Base-by-base conservation (phyloP, 2,329 filamentous ascomycete genomes). In the Pestalotiopsis sp. region DNA sequence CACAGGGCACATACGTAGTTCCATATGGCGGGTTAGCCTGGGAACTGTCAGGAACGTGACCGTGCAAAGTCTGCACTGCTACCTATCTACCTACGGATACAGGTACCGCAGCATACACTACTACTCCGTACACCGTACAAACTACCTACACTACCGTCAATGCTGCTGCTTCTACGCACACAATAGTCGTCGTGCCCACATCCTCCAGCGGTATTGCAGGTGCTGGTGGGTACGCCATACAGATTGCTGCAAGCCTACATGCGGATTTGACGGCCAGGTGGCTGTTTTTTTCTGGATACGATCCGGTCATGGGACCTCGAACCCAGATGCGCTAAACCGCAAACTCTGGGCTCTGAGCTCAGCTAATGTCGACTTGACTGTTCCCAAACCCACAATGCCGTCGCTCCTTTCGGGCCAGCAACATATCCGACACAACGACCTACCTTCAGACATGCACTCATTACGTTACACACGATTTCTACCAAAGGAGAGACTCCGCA, bases 231-330 rank as follows among this genome's bases (percentile, higher is more conserved):
- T 67, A 67, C 66, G 36, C 27, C 17, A n/a, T 17, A 36, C 66
- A 67, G 57, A 36, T 67, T 67, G 57, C 66, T 62, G 66, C 66
- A 45, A 63, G 66, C 25, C 23, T 52, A 31, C 40, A 31, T 23
- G 57, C 66, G 66, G 23, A 67, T 62, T 66, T 56, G 41, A 67
- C 59, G 57, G 36, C 66, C 45, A 56, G 59, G 66, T 67, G 66
- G 66, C 66, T 63, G 66, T 58, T 63, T 58, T 62, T 49, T 67
- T 67, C 66, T 67, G 57, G 66, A 67, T 63, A 63, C 66, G 40
- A 52, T 41, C 41, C n/a, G 65, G 66, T 67, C 66, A 67, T 63
- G 57, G 31, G 66, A 67, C 66, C 66, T 62, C 59, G 12, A 49
- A 57, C 25, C 45, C 45, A 62, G 61, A 36, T 67, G 20, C 66